Base-by-base conservation (phyloP, 164 flowering plant species). In the Santalum album region DNA sequence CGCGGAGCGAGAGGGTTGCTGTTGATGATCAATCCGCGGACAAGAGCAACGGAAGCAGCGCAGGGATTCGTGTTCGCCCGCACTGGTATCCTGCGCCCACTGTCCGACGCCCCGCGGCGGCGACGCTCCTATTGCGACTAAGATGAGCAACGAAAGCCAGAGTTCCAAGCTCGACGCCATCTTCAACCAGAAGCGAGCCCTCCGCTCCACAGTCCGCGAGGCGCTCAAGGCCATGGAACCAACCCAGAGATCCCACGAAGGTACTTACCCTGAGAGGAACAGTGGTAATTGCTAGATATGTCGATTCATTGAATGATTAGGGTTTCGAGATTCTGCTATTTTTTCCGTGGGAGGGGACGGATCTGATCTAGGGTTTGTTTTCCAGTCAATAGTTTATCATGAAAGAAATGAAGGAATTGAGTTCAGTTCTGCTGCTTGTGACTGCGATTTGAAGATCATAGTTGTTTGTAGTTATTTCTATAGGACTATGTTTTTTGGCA, bases 151-250 rank as follows among this genome's bases (percentile, higher is more conserved):
- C 32, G 32, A 16, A 21, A 45, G 58, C 25, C 61, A 26, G 39
- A 51, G 51, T 25, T 54, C 58, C 16, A 21, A 69, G 11, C 72
- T 80, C 35, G 91, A 87, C 6, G 54, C 75, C 38, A 50, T 81
- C 43, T 75, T 77, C 69, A 70, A 73, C 67, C 82, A 78, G 63
- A 90, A 90, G 64, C 63, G 67, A 56, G 24, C 65, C 60, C 71
- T 90, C 21, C 77, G 98, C 32, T 62, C 79, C 49, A 71, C 69
- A 59, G 77, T 88, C 44, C 80, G 81, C 11, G 78, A 75, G 62
- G 64, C 73, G 14, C 88, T 91, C 69, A 88, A 70, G 65, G 64
- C 59, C 58, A 88, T 89, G 92, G 80, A 76, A 49, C 79, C 87
- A 7, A 19, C 66, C 0, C 73, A 70, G 32, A 75, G 86, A 71